phyloP scores from a whole-genome alignment of 2,329 filamentous ascomycete species.

The Colletotrichum zoysiae region DNA sequence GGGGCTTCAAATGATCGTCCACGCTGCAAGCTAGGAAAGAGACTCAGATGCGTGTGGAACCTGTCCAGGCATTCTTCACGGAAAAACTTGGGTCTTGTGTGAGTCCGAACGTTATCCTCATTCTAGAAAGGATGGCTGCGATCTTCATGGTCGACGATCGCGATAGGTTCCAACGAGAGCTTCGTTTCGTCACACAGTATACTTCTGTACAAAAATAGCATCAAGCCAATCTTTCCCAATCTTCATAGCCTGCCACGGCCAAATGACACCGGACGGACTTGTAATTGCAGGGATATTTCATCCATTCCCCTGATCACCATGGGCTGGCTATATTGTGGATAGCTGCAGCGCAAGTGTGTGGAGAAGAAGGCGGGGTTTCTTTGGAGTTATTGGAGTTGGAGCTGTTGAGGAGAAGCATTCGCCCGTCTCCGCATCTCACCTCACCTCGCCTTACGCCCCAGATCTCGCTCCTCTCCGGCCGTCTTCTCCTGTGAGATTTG shows the following conservation, averaged over 20 bases:
- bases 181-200: neutral
- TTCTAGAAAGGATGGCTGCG: neutral
- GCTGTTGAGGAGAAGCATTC: conserved; percentile 5
- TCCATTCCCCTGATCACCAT: conserved; percentile 16
- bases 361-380: conserved; percentile 32
- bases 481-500: conserved; percentile 6
- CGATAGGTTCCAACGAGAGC: neutral
- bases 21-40: neutral
- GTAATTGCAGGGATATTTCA: conserved; percentile 15
- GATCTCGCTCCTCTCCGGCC: conserved; percentile 12
- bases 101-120: neutral
- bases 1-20: neutral
- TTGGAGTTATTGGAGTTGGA: conserved; percentile 19
- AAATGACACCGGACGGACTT: conserved; percentile 29
- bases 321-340: conserved; percentile 17
- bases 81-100: neutral
- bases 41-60: neutral
- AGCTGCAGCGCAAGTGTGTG: conserved; percentile 21
- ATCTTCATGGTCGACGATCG: neutral
- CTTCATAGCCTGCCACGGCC: neutral
- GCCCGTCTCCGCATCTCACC: conserved; percentile 15
- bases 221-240: too few relatives aligned
- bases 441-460: conserved; percentile 6
- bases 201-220: neutral
- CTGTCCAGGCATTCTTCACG: neutral